A percentile compares a stretch with the other conserved stretches of the same genome.
phyloP scores from a whole-genome alignment of 352 stramenopile species.

The Phytophthora cryptogea region DNA sequence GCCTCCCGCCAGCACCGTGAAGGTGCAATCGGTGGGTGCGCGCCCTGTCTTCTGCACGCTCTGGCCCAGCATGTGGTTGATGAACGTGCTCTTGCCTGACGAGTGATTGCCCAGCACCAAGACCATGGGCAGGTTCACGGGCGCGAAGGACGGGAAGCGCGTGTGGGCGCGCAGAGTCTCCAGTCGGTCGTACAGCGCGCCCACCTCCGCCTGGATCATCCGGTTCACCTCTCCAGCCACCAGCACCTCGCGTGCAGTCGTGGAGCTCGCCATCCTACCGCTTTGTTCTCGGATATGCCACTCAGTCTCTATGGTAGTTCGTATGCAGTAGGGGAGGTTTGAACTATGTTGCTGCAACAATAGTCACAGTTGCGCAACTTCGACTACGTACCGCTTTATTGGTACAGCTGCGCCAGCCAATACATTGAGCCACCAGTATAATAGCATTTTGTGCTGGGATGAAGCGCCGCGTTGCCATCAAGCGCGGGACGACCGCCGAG shows the following conservation, averaged over 20 bases:
- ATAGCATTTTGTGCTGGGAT: conserved; percentile 17
- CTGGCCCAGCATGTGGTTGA: conserved; percentile 88
- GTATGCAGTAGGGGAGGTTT: neutral
- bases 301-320: neutral
- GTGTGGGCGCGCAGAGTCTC: conserved; percentile 64
- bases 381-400: neutral
- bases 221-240: conserved; percentile 80
- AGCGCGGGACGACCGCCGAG: conserved; percentile 53
- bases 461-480: conserved; percentile 52
- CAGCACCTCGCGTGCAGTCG: conserved; percentile 30
- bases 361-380: neutral
- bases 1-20: conserved; percentile 80
- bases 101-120: conserved; percentile 87
- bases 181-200: conserved; percentile 66
- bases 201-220: conserved; percentile 85
- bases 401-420: conserved; percentile 35
- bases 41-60: conserved; percentile 84
- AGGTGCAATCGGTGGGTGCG: conserved; percentile 83
- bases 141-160: conserved; percentile 82
- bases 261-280: conserved; percentile 17
- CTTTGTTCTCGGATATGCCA: too few species aligned
- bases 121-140: conserved; percentile 84
- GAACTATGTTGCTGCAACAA: neutral
- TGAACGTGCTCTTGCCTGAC: conserved; percentile 87
- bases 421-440: conserved; percentile 18